Conservation (phyloP, 1,139 yeast genomes). For the Kurtzmaniella quercitrusa region DNA sequence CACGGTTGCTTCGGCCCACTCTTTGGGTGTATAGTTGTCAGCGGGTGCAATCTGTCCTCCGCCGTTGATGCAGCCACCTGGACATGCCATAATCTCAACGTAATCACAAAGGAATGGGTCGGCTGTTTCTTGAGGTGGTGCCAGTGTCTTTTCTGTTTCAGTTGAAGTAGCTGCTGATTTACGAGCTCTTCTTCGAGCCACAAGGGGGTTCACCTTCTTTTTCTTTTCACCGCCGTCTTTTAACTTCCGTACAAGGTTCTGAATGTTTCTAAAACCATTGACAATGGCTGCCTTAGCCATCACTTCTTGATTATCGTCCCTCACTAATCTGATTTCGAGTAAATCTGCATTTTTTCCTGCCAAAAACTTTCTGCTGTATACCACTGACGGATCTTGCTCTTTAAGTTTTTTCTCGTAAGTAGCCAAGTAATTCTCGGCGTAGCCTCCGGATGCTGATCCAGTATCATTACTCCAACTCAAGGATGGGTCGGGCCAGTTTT, state of each 20-base stretch:
- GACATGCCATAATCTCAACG: constrained; percentile 97
- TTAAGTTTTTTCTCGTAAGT: constrained; percentile 18
- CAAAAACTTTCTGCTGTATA: constrained; percentile 22
- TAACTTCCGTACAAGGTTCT: constrained; percentile 81
- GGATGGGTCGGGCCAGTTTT: constrained; percentile 52
- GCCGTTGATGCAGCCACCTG: constrained; percentile 95
- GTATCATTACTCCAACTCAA: constrained; percentile 68
- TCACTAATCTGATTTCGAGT: constrained; percentile 56
- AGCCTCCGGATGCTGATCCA: constrained; percentile 92
- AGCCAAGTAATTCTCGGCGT: constrained; percentile 58
- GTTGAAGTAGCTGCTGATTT: constrained; percentile 18
- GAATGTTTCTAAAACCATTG: constrained; percentile 92
- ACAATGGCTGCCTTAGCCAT: constrained; percentile 72
- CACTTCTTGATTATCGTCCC: constrained; percentile 24
- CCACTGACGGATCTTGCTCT: constrained; percentile 16
- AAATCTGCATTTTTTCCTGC: constrained; percentile 77
- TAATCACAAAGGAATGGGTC: constrained; percentile 74
- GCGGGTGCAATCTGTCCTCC: constrained; percentile 83
- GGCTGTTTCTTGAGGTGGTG: constrained; percentile 24
- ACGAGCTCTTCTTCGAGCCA: constrained; percentile 40
- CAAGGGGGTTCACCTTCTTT: constrained; percentile 33
- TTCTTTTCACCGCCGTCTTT: constrained; percentile 26
- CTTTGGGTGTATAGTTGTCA: constrained; percentile 25
- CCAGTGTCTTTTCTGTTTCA: constrained; percentile 13
- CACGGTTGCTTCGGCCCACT: constrained; percentile 37